phyloP scores from a whole-genome alignment of 768 basidiomycete genomes.

The Austroboletus eburneus region DNA sequence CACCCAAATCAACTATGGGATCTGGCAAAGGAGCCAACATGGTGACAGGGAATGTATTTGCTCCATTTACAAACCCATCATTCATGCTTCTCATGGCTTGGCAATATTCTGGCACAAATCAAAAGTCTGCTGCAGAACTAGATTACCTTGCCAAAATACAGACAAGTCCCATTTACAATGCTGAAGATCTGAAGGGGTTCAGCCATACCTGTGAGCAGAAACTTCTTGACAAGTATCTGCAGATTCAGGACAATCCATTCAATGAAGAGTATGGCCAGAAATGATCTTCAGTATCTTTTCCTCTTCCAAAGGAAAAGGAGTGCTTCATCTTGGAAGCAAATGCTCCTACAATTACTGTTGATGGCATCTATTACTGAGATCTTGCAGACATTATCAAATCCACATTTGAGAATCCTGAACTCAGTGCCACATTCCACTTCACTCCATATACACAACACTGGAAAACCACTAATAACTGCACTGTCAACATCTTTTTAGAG shows the following conservation, averaged over 20 bases:
- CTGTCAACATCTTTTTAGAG: neutral
- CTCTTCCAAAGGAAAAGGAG: neutral
- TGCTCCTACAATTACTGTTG: too few species aligned
- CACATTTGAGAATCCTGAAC: neutral
- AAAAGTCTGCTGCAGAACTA: constrained; percentile 25
- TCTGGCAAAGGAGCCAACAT: too few species aligned
- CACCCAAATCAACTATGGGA: too few species aligned
- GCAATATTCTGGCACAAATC: constrained; percentile 24
- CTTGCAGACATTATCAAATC: neutral
- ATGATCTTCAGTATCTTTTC: neutral
- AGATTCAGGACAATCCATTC: neutral
- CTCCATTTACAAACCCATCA: constrained; percentile 19
- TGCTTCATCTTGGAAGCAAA: neutral
- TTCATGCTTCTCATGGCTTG: constrained; percentile 28
- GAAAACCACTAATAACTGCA: neutral
- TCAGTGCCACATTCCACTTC: neutral
- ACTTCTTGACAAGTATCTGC: too few species aligned
- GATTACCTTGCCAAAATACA: constrained; percentile 24
- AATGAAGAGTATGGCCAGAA: neutral
- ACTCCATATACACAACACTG: constrained; percentile 21
- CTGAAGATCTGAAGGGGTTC: too few species aligned
- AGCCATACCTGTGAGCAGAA: too few species aligned
- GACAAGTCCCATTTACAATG: neutral
- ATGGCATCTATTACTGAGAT: too few species aligned
- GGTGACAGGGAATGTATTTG: neutral